These are phyloP conservation scores for Colletotrichum acutatum DNA, from an alignment of 2,329 filamentous ascomycete species.

Conservation along the genomic window DNA sequence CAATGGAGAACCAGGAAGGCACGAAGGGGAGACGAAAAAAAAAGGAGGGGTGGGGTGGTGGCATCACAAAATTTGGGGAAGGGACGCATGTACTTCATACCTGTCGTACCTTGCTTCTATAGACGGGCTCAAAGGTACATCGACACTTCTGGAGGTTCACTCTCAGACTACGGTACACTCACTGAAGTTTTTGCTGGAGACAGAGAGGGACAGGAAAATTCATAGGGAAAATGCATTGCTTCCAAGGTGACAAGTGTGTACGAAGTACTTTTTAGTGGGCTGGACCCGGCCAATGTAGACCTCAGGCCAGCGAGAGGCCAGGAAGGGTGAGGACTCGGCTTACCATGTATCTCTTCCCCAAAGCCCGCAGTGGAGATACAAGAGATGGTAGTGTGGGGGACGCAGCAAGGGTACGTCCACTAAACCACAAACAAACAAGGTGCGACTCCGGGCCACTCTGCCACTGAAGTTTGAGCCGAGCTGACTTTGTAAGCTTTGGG, in stretches of 20 bases:
- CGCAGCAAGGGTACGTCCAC: background rate
- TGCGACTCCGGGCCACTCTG: background rate
- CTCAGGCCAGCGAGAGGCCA: background rate
- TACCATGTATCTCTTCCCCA: background rate
- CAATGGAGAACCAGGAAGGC: background rate
- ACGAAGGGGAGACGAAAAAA: too few species aligned
- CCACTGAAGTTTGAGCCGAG: background rate
- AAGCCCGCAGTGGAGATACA: background rate
- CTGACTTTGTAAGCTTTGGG: slow-evolving; percentile 21
- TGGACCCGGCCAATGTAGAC: slow-evolving; percentile 2
- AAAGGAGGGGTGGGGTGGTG: slow-evolving; percentile 17
- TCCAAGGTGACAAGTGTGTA: slow-evolving; percentile 3
- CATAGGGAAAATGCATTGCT: background rate
- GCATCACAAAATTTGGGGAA: slow-evolving; percentile 26
- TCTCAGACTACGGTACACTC: background rate
- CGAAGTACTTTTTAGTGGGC: background rate
- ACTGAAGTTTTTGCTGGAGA: background rate
- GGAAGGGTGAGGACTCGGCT: background rate
- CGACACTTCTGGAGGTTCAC: background rate
- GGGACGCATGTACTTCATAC: background rate
- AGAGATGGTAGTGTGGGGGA: background rate
- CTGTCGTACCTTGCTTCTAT: background rate
- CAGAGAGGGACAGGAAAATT: background rate
- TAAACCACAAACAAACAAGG: slow-evolving; percentile 16
- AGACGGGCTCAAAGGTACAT: too few species aligned